Evolutionary conservation across 345 rosid genomes (phyloP).

Genomic region (Citrus maxima): DNA sequence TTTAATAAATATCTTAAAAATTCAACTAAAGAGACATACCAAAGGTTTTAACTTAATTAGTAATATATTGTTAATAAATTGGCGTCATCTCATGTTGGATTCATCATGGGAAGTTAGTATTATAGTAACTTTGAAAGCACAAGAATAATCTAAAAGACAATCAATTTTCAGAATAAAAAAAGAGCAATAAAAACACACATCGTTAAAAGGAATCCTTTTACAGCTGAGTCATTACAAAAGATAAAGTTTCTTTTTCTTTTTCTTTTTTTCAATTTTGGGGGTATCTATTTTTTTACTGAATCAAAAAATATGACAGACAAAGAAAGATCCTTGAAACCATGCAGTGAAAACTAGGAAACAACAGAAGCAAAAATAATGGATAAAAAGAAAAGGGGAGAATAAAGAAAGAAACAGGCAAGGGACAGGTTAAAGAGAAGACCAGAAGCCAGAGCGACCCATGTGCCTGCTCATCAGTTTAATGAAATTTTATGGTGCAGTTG

Average conservation of each 20-base stretch:
- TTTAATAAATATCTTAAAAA: neutral
- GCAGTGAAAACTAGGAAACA: neutral
- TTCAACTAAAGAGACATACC: neutral
- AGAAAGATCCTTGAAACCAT: neutral
- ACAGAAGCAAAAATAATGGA: neutral
- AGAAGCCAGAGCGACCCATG: constrained; percentile 22
- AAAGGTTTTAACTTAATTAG: neutral
- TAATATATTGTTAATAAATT: neutral
- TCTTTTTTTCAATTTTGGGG: neutral
- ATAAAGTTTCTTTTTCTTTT: neutral
- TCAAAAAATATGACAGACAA: neutral
- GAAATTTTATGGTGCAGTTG: constrained; percentile 7
- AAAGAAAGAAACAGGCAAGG: neutral
- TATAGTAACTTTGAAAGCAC: neutral
- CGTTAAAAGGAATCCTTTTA: neutral
- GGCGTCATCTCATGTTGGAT: neutral
- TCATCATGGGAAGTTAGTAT: too few species aligned
- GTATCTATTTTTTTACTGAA: neutral
- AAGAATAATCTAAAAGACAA: neutral
- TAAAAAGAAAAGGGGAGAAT: too few species aligned
- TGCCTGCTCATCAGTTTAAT: constrained; percentile 13
- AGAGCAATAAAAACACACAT: neutral
- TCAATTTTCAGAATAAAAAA: neutral
- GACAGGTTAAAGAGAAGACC: constrained; percentile 2
- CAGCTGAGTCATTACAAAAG: neutral